Evolutionary conservation across 495 filamentous ascomycete genomes (phyloP), one percentile per base, ranked within the genome.

Genomic region (Xylaria acuta): DNA sequence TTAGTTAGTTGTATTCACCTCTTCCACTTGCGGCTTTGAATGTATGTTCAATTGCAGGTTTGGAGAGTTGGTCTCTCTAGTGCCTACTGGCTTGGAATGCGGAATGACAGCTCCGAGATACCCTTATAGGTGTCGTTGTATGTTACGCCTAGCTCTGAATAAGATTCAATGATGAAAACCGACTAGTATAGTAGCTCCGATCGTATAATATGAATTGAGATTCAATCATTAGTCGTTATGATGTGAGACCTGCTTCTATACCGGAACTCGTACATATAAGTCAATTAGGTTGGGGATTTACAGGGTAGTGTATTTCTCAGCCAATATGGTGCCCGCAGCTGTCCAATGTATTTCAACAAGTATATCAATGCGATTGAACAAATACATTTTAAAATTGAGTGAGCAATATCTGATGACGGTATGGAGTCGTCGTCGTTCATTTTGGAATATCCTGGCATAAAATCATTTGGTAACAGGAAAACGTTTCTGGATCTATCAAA

Each of bases 71-170:
- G 36, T 25, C 5, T 25, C 1, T 16, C 12, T 6, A 11, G 34
- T 63, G 22, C 53, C 14, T 32, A 40, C 12, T 22, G 8, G 7
- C 18, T 58, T 58, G 36, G 36, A n/a, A 30, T 60, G 54, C 67
- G 67, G 67, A 69, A 60, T 45, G 22, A 40, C 11, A 43, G 34
- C 38, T 41, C 53, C 67, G 67, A 60, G 4, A 34, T 69, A n/a
- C 67, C 53, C 12, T 20, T 69, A 60, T 59, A 5, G 53, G 67
- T 5, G 32, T 60, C 30, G 67, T 43, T 18, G 9, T 54, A 20
- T 27, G 49, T 5, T 45, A 14, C 36, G 34, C 36, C 53, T 27
- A 68, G 32, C 18, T 38, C 51, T 41, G 22, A 30, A 27, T 16
- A 25, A 54, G 25, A 25, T 27, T 54, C 51, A 40, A 59, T 32